Percentiles rank a stretch among this genome's conserved stretches.
Evolutionary conservation across 805 yeast species (phyloP).

Genomic region (Yueomyces sp.): DNA sequence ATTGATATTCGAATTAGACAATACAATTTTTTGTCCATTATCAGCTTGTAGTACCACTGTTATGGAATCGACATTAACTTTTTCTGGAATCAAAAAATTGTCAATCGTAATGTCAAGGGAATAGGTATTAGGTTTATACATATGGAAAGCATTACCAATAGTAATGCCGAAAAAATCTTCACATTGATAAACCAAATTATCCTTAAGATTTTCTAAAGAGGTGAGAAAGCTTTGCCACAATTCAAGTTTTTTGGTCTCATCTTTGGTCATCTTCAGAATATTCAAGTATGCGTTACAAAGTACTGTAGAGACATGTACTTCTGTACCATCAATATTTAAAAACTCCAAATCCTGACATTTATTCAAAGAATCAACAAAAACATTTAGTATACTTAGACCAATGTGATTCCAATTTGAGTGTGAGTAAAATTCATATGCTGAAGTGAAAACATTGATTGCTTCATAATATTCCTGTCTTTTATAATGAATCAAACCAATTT

Average conservation of each 20-base stretch:
- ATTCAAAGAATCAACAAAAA: constrained; percentile 55
- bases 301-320: constrained; percentile 14
- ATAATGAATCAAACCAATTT: constrained; percentile 60
- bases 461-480: constrained; percentile 41
- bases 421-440: constrained; percentile 56
- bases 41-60: constrained; percentile 9
- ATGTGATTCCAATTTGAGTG: constrained; percentile 63
- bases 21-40: constrained; percentile 6
- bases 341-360: constrained; percentile 10
- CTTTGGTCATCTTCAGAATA: constrained; percentile 12
- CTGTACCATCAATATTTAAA: constrained; percentile 15
- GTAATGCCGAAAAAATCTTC: constrained; percentile 12
- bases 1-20: constrained; percentile 3
- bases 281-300: constrained; percentile 21
- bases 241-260: constrained; percentile 5
- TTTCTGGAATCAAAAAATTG: constrained; percentile 9
- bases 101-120: constrained; percentile 8
- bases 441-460: constrained; percentile 50
- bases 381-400: constrained; percentile 50
- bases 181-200: constrained; percentile 13
- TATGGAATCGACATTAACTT: constrained; percentile 8
- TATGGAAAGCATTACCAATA: constrained; percentile 1
- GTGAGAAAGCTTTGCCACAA: constrained; percentile 20
- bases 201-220: constrained; percentile 4
- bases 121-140: constrained; percentile 10